These are phyloP conservation scores for Colletotrichum euphorbiae DNA, from an alignment of 2,329 filamentous ascomycete genomes.

Conservation along the genomic window DNA sequence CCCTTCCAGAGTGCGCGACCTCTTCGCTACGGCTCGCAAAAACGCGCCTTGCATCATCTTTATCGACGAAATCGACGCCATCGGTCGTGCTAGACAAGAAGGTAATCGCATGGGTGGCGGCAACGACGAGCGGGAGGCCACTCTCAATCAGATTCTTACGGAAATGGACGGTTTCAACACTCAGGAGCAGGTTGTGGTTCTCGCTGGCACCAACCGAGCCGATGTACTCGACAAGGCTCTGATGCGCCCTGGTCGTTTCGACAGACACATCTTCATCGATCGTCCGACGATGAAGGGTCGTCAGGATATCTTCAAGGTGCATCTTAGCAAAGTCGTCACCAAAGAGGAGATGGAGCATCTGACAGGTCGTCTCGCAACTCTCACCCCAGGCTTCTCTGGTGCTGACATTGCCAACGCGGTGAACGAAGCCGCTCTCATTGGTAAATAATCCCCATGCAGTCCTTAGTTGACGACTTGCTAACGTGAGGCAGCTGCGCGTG, in stretches of 20 bases:
- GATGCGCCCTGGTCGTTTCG: slow-evolving; percentile 93
- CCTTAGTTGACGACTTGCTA: slow-evolving; percentile 48
- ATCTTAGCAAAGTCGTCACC: slow-evolving; percentile 94
- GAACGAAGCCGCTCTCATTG: slow-evolving; percentile 96
- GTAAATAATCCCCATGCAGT: slow-evolving; percentile 63
- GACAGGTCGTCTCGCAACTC: slow-evolving; percentile 86
- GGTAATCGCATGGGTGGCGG: slow-evolving; percentile 79
- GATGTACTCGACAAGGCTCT: slow-evolving; percentile 95
- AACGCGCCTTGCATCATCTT: slow-evolving; percentile 99
- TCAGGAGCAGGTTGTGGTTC: slow-evolving; percentile 92
- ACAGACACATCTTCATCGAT: slow-evolving; percentile 96
- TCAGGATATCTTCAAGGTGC: slow-evolving; percentile 95
- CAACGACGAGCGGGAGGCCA: slow-evolving; percentile 97
- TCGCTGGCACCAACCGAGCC: slow-evolving; percentile 95
- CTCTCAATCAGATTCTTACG: slow-evolving; percentile 96
- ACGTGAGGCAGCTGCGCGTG: slow-evolving; percentile 77
- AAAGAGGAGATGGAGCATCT: slow-evolving; percentile 89
- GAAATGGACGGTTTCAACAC: slow-evolving; percentile 99
- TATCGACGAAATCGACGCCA: slow-evolving; percentile 99
- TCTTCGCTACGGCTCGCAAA: slow-evolving; percentile 95
- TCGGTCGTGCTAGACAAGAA: slow-evolving; percentile 89
- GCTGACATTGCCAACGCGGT: slow-evolving; percentile 99
- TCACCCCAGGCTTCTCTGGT: slow-evolving; percentile 96
- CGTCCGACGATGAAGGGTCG: slow-evolving; percentile 96
- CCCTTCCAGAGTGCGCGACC: slow-evolving; percentile 91